Evolutionary conservation across 2,329 filamentous ascomycete genomes (phyloP), one percentile per base, ranked within the genome.

Genomic region (Dichotomopilus funicola): DNA sequence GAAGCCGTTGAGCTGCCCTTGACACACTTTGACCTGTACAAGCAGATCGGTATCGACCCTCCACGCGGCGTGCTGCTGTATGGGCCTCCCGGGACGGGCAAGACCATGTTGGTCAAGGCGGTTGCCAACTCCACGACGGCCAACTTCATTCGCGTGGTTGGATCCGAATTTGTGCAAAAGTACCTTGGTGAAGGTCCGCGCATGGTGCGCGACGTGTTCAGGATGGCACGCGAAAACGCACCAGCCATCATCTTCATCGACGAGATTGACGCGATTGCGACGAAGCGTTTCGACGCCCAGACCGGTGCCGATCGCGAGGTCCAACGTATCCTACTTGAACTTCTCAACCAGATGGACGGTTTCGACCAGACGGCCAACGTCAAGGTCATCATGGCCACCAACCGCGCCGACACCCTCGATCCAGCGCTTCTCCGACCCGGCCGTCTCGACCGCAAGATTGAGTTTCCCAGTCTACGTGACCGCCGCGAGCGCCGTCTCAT

Each of bases 381-480:
- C 74, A 99, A 99, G 78, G 94, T 99, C 71, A 99, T 99, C 76
- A 99, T 99, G 94, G 94, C 94, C 63, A 99, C 94, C 64, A 99
- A 99, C 78, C 88, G 94, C 71, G 92, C 94, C 63, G 94, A 97
- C 72, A 99, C 94, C 6, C 81, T 99, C 62, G 94, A 99, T 70
- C 94, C 94, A 12, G 94, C 94, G 43, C 81, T 99, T 59, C 83
- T 99, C 59, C 90, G 94, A 66, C 94, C 94, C 36, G 94, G 94
- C 63, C 91, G 94, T 77, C 80, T 99, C 57, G 94, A 99, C 74
- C 83, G 94, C 69, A 99, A 99, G 81, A 99, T 99, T 63, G 94
- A 99, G 73, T 99, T 99, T 73, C 94, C 94, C n/a, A 91, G 83
- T 59, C 82, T 99, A 61, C 85, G 91, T 62, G 94, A 99, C 70